Evolutionary conservation across 805 yeast genomes (phyloP).

Genomic region (Dipodascus albidus): DNA sequence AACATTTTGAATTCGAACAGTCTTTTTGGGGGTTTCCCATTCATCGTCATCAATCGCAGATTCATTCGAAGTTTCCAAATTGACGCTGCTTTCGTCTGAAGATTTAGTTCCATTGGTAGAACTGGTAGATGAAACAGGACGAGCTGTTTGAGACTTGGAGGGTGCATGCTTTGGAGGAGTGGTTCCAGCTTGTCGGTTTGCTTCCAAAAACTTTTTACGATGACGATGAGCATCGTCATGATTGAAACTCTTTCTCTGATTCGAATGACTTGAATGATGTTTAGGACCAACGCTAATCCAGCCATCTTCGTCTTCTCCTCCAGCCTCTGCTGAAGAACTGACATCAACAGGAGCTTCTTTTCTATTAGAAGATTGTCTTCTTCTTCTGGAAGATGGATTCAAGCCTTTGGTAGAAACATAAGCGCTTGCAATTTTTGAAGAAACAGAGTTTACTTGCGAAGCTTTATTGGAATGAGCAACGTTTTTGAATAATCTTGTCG

Average conservation of each 20-base stretch:
- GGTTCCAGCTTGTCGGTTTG: not conserved
- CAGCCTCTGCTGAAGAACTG: not conserved
- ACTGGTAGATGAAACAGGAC: conserved; percentile 6
- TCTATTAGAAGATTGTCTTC: not conserved
- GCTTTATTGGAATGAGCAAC: not conserved
- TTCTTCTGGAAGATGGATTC: not conserved
- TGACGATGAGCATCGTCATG: conserved; percentile 3
- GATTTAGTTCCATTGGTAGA: conserved; percentile 2
- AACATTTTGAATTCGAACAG: not conserved
- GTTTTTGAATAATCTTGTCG: not conserved
- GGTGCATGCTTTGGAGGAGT: conserved; percentile 3
- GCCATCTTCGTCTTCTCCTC: conserved; percentile 7
- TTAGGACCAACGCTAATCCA: conserved; percentile 19
- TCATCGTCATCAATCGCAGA: conserved; percentile 5
- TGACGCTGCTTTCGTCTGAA: conserved; percentile 7
- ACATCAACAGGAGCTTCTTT: not conserved
- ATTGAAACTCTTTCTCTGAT: conserved; percentile 4
- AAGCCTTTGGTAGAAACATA: not conserved
- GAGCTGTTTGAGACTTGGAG: conserved; percentile 7
- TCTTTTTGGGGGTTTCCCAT: not conserved
- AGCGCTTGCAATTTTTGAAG: not conserved
- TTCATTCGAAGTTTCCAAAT: conserved; percentile 7
- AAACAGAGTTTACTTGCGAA: not conserved
- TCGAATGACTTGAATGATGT: conserved; percentile 6
- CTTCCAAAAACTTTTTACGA: conserved; percentile 6